phyloP scores from a whole-genome alignment of 2,329 filamentous ascomycete genomes.

The Onygena corvina region DNA sequence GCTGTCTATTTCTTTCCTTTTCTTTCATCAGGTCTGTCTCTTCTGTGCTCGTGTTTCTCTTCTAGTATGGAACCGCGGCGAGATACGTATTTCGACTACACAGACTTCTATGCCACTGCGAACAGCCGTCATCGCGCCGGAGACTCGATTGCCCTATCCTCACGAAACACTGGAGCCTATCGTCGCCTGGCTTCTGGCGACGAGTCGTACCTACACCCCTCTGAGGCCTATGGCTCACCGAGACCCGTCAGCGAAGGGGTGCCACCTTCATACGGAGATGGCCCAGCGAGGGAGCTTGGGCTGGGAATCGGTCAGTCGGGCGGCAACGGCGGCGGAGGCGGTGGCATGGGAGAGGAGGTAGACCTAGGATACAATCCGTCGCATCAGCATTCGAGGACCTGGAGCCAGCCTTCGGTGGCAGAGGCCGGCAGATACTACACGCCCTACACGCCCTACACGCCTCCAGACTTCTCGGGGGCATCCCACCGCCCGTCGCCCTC shows the following conservation, averaged over 20 bases:
- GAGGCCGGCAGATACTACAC: background rate
- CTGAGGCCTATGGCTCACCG: background rate
- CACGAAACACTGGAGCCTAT: background rate
- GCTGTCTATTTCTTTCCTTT: no score
- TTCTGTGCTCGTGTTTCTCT: no score
- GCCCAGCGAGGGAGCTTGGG: background rate
- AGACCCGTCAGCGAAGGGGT: background rate
- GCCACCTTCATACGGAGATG: background rate
- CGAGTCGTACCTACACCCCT: background rate
- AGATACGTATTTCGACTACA: background rate
- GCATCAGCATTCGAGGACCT: background rate
- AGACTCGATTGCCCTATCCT: background rate
- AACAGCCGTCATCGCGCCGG: background rate
- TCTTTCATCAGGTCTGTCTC: background rate
- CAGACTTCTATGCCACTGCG: background rate
- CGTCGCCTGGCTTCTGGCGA: background rate
- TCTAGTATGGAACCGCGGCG: background rate
- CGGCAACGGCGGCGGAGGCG: background rate
- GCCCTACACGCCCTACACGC: no score
- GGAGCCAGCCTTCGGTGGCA: background rate
- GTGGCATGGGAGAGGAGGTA: background rate
- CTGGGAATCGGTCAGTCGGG: background rate
- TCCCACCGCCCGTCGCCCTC: background rate
- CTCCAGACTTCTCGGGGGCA: background rate
- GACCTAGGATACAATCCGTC: background rate